Evolutionary conservation across 2,329 filamentous ascomycete species (phyloP), one percentile per base, ranked within the genome.

Genomic region (Fusarium subglutinans): DNA sequence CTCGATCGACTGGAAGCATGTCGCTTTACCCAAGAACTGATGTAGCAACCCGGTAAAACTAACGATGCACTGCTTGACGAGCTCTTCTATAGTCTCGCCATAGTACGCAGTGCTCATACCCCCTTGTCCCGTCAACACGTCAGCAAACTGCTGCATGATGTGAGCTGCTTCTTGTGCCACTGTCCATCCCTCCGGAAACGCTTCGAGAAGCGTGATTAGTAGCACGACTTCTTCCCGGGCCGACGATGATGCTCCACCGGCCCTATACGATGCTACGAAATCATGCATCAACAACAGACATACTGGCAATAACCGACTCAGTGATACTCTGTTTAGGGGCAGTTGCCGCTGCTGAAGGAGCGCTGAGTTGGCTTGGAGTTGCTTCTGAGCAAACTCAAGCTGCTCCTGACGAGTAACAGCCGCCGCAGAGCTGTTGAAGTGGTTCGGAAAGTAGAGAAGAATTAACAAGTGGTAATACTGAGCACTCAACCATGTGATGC

Each of bases 391-490:
- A 65, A 84, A 82, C 22, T 79, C 79, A 12, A 84, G 76, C 26
- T 85, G 77, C 63, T 85, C 83, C 20, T 73, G 63, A 5, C 76
- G 74, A 11, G 80, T 78, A 6, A 82, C 77, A 24, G 78, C 71
- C 13, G 78, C 75, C 30, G 79, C 76, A 12, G 77, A 78, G 18
- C 81, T 79, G 75, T 83, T 85, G 75, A 84, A 83, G 58, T 81
- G 82, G 13, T 79, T 84, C 1, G 82, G 85, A 50, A 83, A 85
- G 74, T 86, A 84, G 13, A 86, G 80, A 13, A 85, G 72, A 17
- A 86, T 63, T 12, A 86, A 80, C n/a, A 86, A 77, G 60, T 85
- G 82, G 65, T 86, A 85, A 76, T 86, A 86, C 8, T 84, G 79
- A 0, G 82, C 83, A 30, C 81, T 83, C 22, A 85, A 63, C 84